phyloP scores from a whole-genome alignment of 2,329 filamentous ascomycete genomes.

The Biscogniauxia sp. region DNA sequence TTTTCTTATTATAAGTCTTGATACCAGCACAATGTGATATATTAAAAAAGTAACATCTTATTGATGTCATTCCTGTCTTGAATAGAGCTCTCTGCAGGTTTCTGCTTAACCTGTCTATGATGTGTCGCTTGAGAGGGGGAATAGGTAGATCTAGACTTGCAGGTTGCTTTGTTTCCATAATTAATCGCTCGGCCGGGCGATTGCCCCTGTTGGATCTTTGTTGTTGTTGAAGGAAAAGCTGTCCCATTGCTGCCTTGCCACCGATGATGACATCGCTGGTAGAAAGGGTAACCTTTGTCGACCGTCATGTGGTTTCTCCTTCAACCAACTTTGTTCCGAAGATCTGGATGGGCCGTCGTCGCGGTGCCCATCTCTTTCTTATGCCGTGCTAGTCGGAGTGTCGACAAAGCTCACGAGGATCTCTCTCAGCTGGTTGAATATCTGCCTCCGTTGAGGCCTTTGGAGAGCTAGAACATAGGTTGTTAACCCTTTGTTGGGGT shows the following conservation, averaged over 20 bases:
- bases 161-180: slow-evolving; percentile 12
- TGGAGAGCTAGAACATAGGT: not conserved
- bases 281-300: slow-evolving; percentile 9
- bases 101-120: not conserved
- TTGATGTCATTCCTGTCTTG: too few relatives aligned
- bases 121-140: not conserved
- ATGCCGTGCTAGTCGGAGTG: not conserved
- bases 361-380: slow-evolving; percentile 8
- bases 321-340: not conserved
- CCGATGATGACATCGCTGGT: not conserved
- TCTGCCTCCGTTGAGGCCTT: not conserved
- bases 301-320: not conserved
- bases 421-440: not conserved
- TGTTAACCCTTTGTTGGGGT: slow-evolving; percentile 14
- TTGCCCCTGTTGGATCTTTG: not conserved
- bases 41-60: too few relatives aligned
- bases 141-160: not conserved
- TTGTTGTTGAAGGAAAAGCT: not conserved
- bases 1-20: too few relatives aligned
- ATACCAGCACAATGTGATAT: too few relatives aligned
- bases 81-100: not conserved
- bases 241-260: not conserved
- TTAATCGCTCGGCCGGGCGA: not conserved
- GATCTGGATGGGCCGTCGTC: not conserved
- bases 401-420: slow-evolving; percentile 11